These are phyloP conservation scores for Endoconidiophora polonica DNA, from an alignment of 2,329 filamentous ascomycete species.

Conservation along the genomic window DNA sequence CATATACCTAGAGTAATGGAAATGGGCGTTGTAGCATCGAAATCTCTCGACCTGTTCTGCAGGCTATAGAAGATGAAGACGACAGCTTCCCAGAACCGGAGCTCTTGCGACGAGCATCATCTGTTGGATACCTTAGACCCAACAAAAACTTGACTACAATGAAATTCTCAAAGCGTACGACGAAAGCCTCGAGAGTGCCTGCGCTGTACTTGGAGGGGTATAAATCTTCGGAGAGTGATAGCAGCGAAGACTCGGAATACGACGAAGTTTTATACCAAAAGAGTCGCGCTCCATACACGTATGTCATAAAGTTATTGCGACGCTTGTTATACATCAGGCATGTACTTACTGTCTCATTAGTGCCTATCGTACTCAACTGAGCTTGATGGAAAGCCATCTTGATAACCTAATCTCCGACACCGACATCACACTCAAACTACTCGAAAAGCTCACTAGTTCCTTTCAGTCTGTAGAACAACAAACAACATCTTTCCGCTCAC, in stretches of 20 bases:
- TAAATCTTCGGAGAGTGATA: constrained; percentile 6
- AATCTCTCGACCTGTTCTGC: constrained; percentile 4
- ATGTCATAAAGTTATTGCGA: constrained; percentile 21
- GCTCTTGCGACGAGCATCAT: constrained; percentile 49
- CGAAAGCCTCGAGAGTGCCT: constrained; percentile 5
- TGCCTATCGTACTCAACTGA: constrained; percentile 65
- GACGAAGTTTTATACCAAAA: constrained; percentile 41
- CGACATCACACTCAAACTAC: constrained; percentile 53
- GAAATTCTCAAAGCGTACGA: constrained; percentile 5
- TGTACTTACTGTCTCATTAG: constrained; percentile 22
- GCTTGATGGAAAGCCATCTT: constrained; percentile 66
- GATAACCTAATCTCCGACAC: constrained; percentile 64
- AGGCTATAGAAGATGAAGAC: constrained; percentile 24
- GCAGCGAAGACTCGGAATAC: constrained; percentile 28
- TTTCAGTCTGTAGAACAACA: constrained; percentile 80
- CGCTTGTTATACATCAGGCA: neutral
- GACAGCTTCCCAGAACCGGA: constrained; percentile 50
- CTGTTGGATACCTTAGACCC: constrained; percentile 20
- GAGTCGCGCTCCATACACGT: constrained; percentile 27
- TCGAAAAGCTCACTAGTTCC: constrained; percentile 66
- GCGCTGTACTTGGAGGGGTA: constrained; percentile 9
- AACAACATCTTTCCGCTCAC: constrained; percentile 80
- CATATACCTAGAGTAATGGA: neutral
- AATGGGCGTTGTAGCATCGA: constrained; percentile 7
- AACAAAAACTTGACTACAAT: neutral